phyloP scores from a whole-genome alignment of 108 stramenopile species.

The Discostella pseudostelligera region DNA sequence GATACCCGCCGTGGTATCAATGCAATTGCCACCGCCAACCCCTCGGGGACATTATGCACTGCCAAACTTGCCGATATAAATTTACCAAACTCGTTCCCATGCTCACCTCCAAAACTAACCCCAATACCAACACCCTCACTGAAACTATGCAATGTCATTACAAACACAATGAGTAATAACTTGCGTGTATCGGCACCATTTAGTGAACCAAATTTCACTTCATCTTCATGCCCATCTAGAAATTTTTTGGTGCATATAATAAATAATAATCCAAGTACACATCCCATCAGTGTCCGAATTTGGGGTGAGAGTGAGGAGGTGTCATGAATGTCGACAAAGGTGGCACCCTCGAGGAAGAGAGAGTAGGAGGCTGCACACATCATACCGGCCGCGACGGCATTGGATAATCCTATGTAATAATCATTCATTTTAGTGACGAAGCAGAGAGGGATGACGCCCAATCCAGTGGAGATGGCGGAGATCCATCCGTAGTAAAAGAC shows the following conservation, averaged over 20 bases:
- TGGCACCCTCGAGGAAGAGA: slow-evolving; percentile 83
- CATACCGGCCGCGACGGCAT: slow-evolving; percentile 98
- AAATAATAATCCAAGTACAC: slow-evolving; percentile 72
- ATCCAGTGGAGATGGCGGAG: slow-evolving; percentile 91
- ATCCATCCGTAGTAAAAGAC: slow-evolving; percentile 99
- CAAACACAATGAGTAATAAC: slow-evolving; percentile 93
- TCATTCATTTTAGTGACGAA: slow-evolving; percentile 69
- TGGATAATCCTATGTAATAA: slow-evolving; percentile 83
- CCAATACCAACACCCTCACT: slow-evolving; percentile 85
- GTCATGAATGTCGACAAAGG: slow-evolving; percentile 68
- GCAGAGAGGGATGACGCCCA: slow-evolving; percentile 92
- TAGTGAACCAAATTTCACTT: slow-evolving; percentile 82
- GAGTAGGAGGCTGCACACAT: slow-evolving; percentile 94
- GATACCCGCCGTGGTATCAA: slow-evolving; percentile 88
- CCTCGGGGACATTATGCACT: slow-evolving; percentile 99
- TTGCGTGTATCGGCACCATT: slow-evolving; percentile 88
- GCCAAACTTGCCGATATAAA: slow-evolving; percentile 96
- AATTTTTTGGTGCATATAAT: slow-evolving; percentile 80
- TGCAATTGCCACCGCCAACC: slow-evolving; percentile 95
- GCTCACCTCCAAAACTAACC: slow-evolving; percentile 42
- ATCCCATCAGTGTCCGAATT: slow-evolving; percentile 66
- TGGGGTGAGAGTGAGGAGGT: slow-evolving; percentile 46
- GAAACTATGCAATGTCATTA: slow-evolving; percentile 98
- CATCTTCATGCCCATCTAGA: slow-evolving; percentile 83
- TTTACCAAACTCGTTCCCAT: slow-evolving; percentile 87